Conservation (phyloP, 345 rosid genomes). For the Citrus hindsii region DNA sequence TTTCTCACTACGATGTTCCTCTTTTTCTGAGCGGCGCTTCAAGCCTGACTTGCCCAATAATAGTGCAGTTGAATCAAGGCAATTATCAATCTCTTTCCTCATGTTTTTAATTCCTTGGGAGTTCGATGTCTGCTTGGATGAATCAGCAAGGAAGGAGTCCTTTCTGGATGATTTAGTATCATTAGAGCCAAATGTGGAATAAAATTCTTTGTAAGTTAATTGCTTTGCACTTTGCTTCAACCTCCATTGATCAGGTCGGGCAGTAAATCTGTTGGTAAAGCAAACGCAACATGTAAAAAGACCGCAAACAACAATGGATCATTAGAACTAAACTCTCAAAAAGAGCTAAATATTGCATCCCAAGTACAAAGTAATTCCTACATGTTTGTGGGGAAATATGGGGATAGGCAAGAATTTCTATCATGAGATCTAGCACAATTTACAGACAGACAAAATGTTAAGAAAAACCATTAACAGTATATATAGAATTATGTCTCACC, state of each 20-base stretch:
- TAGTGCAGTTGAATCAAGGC: slow-evolving; percentile 26
- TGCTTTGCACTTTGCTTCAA: slow-evolving; percentile 75
- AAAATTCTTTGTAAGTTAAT: slow-evolving; percentile 63
- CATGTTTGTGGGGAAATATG: too few species aligned
- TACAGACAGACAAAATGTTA: neutral
- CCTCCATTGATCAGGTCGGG: slow-evolving; percentile 76
- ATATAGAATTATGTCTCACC: slow-evolving; percentile 42
- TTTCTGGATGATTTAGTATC: slow-evolving; percentile 39
- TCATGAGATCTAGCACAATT: neutral
- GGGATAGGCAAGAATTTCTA: neutral
- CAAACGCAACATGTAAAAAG: neutral
- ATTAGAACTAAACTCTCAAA: neutral
- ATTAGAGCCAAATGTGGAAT: slow-evolving; percentile 60
- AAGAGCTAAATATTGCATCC: neutral
- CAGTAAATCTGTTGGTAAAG: slow-evolving; percentile 47
- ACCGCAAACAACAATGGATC: neutral
- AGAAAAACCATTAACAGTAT: neutral
- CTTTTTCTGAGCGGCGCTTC: slow-evolving; percentile 30
- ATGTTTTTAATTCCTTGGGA: slow-evolving; percentile 38
- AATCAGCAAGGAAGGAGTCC: slow-evolving; percentile 40
- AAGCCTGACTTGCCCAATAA: slow-evolving; percentile 13
- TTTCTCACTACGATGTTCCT: slow-evolving; percentile 7
- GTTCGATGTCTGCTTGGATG: slow-evolving; percentile 40
- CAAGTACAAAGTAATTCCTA: too few species aligned
- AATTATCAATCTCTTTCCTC: slow-evolving; percentile 48